Evolutionary conservation across 371 early-diverging fungal genomes (phyloP).

Genomic region (Zancudomyces culisetae): DNA sequence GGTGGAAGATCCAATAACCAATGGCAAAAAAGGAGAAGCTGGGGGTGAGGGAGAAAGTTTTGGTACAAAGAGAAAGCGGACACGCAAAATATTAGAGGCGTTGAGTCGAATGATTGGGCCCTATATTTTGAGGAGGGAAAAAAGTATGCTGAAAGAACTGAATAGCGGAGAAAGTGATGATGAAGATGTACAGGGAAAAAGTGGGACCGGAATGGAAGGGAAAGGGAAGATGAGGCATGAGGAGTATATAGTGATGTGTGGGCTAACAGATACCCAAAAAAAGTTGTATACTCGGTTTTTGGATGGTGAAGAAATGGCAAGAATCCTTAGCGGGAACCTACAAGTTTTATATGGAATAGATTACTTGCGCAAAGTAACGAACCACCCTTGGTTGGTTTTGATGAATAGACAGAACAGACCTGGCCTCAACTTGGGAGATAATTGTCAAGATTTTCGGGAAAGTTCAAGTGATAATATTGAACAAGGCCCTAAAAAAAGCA

Average conservation of each 20-base stretch:
- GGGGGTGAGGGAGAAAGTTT: constrained; percentile 87
- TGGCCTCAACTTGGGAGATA: constrained; percentile 2
- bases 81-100: constrained; percentile 35
- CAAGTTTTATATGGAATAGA: constrained; percentile 85
- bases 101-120: constrained; percentile 85
- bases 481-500: neutral
- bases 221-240: no score
- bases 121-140: constrained; percentile 82
- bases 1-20: constrained; percentile 68
- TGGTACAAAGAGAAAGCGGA: constrained; percentile 2
- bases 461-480: neutral
- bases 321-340: constrained; percentile 61
- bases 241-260: constrained; percentile 88
- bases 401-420: constrained; percentile 7
- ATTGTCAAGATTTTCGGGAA: neutral
- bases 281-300: constrained; percentile 58
- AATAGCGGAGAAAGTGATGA: no score
- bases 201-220: no score
- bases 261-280: constrained; percentile 61
- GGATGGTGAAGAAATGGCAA: constrained; percentile 41
- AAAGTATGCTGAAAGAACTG: constrained; percentile 83
- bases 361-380: constrained; percentile 88
- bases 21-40: constrained; percentile 23
- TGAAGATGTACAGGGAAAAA: no score
- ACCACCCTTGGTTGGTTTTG: constrained; percentile 80